A percentile compares a stretch with the other conserved stretches of the same genome.
These are phyloP conservation scores for Scenedesmus sp. DNA, from an alignment of 163 green algal genomes.

Conservation along the genomic window DNA sequence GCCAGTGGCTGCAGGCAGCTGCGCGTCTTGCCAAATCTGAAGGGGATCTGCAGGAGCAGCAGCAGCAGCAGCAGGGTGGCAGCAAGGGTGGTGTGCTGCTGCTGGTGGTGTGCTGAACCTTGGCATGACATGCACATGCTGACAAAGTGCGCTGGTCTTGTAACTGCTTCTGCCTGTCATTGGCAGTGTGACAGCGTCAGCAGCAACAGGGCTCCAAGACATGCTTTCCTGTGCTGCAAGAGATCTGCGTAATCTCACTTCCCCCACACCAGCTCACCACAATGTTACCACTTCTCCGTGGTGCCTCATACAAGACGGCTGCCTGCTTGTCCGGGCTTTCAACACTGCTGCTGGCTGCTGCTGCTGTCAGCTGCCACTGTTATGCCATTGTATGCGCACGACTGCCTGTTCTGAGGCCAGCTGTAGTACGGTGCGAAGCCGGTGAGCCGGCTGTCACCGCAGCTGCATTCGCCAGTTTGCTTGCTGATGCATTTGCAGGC, in stretches of 20 bases:
- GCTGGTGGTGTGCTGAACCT: background rate
- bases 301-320: background rate
- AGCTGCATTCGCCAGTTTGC: background rate
- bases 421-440: background rate
- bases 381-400: background rate
- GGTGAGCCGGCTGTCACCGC: background rate
- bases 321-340: no score
- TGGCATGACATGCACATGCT: background rate
- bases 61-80: background rate
- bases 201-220: background rate
- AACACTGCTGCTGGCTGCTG: background rate
- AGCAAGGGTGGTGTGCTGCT: background rate
- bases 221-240: no score
- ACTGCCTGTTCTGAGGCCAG: background rate
- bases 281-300: background rate
- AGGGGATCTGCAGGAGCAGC: constrained; percentile 4
- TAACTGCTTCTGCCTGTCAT: no score
- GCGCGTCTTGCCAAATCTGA: background rate
- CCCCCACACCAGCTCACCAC: background rate
- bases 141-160: no score
- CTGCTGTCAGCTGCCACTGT: background rate
- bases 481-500: background rate
- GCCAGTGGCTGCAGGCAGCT: background rate
- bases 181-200: background rate
- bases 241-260: no score